Percentiles rank a stretch among this genome's conserved stretches.
Evolutionary conservation across 371 early-diverging fungal species (phyloP).

Genomic region (Phascolomyces articulosus): DNA sequence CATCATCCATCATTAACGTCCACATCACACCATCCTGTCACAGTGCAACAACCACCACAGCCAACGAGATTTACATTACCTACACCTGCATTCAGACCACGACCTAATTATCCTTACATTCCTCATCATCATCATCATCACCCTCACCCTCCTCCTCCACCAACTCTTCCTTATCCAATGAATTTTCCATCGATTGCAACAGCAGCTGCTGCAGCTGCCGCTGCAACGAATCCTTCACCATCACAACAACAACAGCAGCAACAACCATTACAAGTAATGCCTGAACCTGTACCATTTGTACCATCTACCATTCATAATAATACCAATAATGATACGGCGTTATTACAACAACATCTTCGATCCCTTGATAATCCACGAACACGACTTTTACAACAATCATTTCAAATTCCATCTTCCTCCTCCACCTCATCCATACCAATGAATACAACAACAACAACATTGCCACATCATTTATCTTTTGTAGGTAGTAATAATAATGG

Average conservation of each 20-base stretch:
- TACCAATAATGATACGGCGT: not conserved
- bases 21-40: not conserved
- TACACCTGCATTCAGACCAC: constrained; percentile 1
- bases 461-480: not conserved
- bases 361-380: not conserved
- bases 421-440: not conserved
- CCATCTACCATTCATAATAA: not conserved
- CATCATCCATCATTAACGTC: constrained; percentile 6
- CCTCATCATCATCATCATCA: not conserved
- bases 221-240: not conserved
- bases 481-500: too few relatives aligned
- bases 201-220: not conserved
- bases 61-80: not conserved
- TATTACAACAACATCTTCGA: not conserved
- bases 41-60: not conserved
- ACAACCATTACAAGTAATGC: not conserved
- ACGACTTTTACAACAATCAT: not conserved
- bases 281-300: not conserved
- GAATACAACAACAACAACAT: not conserved
- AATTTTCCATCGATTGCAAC: not conserved
- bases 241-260: too few relatives aligned
- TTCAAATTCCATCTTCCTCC: not conserved
- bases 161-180: not conserved
- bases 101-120: not conserved
- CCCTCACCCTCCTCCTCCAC: not conserved